Percentiles rank a stretch among this genome's conserved stretches.
phyloP scores from a whole-genome alignment of 2,329 filamentous ascomycete genomes.

The Aciculosporium take region DNA sequence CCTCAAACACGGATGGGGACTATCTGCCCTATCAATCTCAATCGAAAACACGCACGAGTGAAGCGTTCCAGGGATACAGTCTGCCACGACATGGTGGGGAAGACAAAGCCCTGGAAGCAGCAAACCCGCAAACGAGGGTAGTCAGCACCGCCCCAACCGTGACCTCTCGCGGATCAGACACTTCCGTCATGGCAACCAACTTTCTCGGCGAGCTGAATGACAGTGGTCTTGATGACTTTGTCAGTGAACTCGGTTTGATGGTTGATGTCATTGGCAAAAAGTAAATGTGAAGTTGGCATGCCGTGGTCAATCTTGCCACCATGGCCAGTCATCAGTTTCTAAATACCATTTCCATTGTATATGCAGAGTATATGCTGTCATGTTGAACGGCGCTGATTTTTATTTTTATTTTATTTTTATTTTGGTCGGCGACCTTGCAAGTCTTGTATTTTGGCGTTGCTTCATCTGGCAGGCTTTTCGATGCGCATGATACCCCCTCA shows the following conservation, averaged over 20 bases:
- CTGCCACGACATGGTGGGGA: slow-evolving; percentile 24
- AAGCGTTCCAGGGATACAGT: slow-evolving; percentile 27
- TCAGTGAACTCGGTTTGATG: slow-evolving; percentile 37
- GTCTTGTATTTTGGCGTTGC: neutral
- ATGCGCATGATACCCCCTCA: slow-evolving; percentile 5
- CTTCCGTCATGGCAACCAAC: slow-evolving; percentile 11
- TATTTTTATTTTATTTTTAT: neutral
- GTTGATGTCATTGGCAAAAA: slow-evolving; percentile 30
- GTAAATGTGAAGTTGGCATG: slow-evolving; percentile 8
- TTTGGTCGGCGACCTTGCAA: no score
- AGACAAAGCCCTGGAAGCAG: slow-evolving; percentile 6
- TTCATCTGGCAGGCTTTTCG: neutral
- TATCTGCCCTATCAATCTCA: slow-evolving; percentile 15
- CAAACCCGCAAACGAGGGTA: slow-evolving; percentile 5
- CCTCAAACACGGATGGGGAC: slow-evolving; percentile 23
- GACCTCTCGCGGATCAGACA: slow-evolving; percentile 9
- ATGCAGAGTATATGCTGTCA: neutral
- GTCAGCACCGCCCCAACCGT: slow-evolving; percentile 15
- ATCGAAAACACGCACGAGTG: slow-evolving; percentile 6
- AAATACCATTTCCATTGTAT: neutral
- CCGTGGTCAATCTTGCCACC: neutral
- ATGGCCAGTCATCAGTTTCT: neutral
- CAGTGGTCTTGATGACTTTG: slow-evolving; percentile 26
- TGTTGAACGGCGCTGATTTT: neutral
- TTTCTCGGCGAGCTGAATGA: slow-evolving; percentile 22